These are phyloP conservation scores for Gracilaria vermiculophylla DNA, from an alignment of 23 red algal species.

Conservation along the genomic window DNA sequence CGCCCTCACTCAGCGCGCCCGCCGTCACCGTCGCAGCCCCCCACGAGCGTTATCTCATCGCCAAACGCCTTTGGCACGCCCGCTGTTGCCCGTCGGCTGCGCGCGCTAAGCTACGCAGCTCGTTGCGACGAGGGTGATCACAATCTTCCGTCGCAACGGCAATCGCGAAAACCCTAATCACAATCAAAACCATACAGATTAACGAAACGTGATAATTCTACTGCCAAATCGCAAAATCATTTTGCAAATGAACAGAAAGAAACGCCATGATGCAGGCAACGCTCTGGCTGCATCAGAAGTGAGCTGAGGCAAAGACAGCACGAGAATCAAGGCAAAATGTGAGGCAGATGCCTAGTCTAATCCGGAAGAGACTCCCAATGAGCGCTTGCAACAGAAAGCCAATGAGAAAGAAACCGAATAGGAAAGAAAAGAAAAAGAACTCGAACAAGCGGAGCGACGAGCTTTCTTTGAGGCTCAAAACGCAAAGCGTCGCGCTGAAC, in stretches of 20 bases:
- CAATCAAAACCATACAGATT: background rate
- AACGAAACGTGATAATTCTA: background rate
- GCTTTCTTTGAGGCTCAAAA: constrained; percentile 1
- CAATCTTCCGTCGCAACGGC: background rate
- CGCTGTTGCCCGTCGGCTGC: too few relatives aligned
- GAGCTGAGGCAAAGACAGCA: background rate
- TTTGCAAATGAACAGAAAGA: background rate
- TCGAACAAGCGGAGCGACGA: constrained; percentile 14
- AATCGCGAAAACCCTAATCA: background rate
- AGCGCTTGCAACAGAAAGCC: constrained; percentile 1
- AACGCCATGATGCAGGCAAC: background rate
- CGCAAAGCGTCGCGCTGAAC: constrained; percentile 5
- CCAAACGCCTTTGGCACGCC: too few relatives aligned
- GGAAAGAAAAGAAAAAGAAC: background rate
- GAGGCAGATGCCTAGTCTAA: background rate
- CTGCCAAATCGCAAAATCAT: background rate
- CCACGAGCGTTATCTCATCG: too few relatives aligned
- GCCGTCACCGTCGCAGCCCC: too few relatives aligned
- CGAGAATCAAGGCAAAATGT: background rate
- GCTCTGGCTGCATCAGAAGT: background rate
- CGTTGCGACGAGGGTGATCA: constrained; percentile 33
- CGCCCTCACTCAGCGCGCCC: too few relatives aligned
- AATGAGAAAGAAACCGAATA: background rate
- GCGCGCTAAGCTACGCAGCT: too few relatives aligned
- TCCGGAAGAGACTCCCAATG: background rate